A percentile compares a stretch with the other conserved stretches of the same genome.
These are phyloP conservation scores for Byssochlamys sp. DNA, from an alignment of 2,329 filamentous ascomycete species.

Conservation along the genomic window DNA sequence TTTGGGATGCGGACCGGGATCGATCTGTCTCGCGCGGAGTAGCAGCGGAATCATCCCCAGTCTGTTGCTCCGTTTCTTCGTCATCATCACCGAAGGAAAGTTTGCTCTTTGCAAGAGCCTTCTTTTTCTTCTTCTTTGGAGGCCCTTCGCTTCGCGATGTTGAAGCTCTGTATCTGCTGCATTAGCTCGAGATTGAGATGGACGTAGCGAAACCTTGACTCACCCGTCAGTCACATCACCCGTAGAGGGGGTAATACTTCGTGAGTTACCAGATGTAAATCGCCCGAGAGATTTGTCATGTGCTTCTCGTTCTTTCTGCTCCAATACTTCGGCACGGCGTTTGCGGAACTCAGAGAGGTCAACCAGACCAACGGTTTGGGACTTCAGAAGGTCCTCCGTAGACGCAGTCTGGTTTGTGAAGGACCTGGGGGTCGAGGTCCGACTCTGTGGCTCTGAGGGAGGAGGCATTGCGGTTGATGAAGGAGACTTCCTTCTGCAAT, in stretches of 20 bases:
- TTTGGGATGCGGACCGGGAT: constrained; percentile 29
- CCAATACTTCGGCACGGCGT: constrained; percentile 83
- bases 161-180: constrained; percentile 47
- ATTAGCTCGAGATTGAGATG: constrained; percentile 35
- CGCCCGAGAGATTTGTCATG: constrained; percentile 50
- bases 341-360: constrained; percentile 91
- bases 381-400: constrained; percentile 72
- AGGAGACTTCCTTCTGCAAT: constrained; percentile 5
- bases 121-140: constrained; percentile 51
- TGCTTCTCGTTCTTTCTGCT: constrained; percentile 75
- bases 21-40: constrained; percentile 30
- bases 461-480: constrained; percentile 4
- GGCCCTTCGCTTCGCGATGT: constrained; percentile 38
- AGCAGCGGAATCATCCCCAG: constrained; percentile 31
- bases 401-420: constrained; percentile 69
- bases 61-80: constrained; percentile 39
- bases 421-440: constrained; percentile 37
- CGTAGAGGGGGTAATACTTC: constrained; percentile 41
- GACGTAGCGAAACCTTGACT: constrained; percentile 22
- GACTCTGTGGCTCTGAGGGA: constrained; percentile 27
- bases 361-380: constrained; percentile 81
- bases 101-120: constrained; percentile 48
- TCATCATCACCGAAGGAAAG: constrained; percentile 58
- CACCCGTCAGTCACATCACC: constrained; percentile 49
- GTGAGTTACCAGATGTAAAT: constrained; percentile 36